Conservation (phyloP, 306 rosid species). For the Prunus campanulata region DNA sequence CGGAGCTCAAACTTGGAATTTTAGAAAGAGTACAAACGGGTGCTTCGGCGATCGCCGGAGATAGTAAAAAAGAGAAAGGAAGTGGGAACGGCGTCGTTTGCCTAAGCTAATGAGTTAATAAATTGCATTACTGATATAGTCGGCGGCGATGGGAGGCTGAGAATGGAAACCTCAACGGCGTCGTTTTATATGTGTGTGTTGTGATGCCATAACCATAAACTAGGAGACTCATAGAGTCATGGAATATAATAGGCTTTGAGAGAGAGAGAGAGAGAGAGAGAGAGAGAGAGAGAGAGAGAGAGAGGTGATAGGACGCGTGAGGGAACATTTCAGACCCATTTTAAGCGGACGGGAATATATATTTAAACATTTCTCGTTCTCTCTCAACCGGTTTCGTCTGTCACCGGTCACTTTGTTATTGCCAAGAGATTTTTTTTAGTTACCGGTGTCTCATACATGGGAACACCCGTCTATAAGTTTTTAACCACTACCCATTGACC, state of each 20-base stretch:
- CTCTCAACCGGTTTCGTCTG: constrained; percentile 50
- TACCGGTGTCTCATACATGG: constrained; percentile 45
- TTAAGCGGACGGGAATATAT: constrained; percentile 48
- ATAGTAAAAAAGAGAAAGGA: constrained; percentile 4
- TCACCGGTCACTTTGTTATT: constrained; percentile 45
- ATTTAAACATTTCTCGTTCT: not conserved
- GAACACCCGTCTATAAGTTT: constrained; percentile 37
- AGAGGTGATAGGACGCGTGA: constrained; percentile 42
- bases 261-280: constrained; percentile 12
- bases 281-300: constrained; percentile 5
- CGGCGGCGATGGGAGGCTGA: not conserved
- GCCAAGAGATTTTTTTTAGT: constrained; percentile 28
- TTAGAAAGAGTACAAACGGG: not conserved
- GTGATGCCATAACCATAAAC: not conserved
- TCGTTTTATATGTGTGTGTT: not conserved
- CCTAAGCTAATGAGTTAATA: not conserved
- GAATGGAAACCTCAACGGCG: constrained; percentile 1
- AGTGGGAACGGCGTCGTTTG: constrained; percentile 2
- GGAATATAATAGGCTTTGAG: constrained; percentile 4
- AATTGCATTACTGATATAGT: not conserved
- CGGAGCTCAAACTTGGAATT: constrained; percentile 29
- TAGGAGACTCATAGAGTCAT: not conserved
- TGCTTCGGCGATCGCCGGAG: constrained; percentile 32
- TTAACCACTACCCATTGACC: not conserved
- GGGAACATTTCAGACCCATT: constrained; percentile 52